Evolutionary conservation across 1,284 basidiomycete genomes (phyloP).

Genomic region (Golubevia sp.): DNA sequence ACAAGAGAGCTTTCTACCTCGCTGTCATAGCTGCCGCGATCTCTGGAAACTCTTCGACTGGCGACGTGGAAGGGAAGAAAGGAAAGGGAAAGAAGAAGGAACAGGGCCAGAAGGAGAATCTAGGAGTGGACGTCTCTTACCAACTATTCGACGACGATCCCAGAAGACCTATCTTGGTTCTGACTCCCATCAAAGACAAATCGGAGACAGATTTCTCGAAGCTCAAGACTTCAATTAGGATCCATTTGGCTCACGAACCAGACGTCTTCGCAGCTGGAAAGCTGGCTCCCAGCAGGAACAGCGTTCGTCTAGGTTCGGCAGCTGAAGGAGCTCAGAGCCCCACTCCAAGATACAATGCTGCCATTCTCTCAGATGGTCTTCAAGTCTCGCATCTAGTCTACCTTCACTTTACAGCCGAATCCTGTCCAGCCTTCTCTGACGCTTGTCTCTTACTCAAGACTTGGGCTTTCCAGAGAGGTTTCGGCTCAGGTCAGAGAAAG

Average conservation of each 20-base stretch:
- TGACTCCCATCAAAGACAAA: slow-evolving; percentile 62
- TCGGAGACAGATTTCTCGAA: slow-evolving; percentile 71
- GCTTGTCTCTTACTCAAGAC: slow-evolving; percentile 80
- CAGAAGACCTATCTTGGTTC: slow-evolving; percentile 38
- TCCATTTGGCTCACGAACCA: slow-evolving; percentile 73
- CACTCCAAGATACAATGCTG: slow-evolving; percentile 80
- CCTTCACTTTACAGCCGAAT: slow-evolving; percentile 71
- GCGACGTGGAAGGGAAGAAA: slow-evolving; percentile 7
- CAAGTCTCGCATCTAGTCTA: slow-evolving; percentile 74
- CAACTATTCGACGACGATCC: slow-evolving; percentile 33
- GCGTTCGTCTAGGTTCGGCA: slow-evolving; percentile 59
- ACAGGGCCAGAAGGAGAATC: slow-evolving; percentile 1
- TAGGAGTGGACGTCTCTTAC: slow-evolving; percentile 36
- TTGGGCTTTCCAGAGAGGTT: slow-evolving; percentile 88
- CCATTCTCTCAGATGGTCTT: slow-evolving; percentile 72
- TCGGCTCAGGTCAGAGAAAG: slow-evolving; percentile 63
- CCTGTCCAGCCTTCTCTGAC: slow-evolving; percentile 73
- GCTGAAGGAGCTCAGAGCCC: slow-evolving; percentile 48
- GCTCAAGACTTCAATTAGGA: slow-evolving; percentile 72
- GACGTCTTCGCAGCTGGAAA: slow-evolving; percentile 70
- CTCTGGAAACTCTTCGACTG: slow-evolving; percentile 15
- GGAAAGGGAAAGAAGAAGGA: background rate
- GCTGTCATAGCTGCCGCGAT: slow-evolving; percentile 50
- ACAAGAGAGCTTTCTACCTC: slow-evolving; percentile 58
- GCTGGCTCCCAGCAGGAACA: slow-evolving; percentile 72